A percentile compares a stretch with the other conserved stretches of the same genome.
Evolutionary conservation across 176 grass and related monocot genomes (phyloP).

Genomic region (Ensete glaucum): DNA sequence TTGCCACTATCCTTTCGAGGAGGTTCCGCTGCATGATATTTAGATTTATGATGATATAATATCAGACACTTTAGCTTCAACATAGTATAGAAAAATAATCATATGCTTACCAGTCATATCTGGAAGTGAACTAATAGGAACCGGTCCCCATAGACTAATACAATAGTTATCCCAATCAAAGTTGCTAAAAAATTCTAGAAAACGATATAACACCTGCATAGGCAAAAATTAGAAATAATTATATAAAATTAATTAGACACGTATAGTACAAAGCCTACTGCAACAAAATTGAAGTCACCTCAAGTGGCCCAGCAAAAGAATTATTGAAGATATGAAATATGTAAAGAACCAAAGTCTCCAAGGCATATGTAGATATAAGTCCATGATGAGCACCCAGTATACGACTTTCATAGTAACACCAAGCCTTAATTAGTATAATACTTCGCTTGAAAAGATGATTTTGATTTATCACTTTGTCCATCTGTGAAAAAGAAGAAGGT

Average conservation of each 20-base stretch:
- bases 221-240: conserved; percentile 15
- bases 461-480: conserved; percentile 53
- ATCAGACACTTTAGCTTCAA: neutral
- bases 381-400: conserved; percentile 99
- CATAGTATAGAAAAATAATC: neutral
- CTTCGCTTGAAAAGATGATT: conserved; percentile 94
- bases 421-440: conserved; percentile 95
- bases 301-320: conserved; percentile 77
- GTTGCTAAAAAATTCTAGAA: conserved; percentile 95
- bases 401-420: conserved; percentile 97
- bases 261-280: neutral
- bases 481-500: conserved; percentile 40
- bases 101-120: conserved; percentile 48
- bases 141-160: conserved; percentile 75
- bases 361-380: conserved; percentile 96
- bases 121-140: conserved; percentile 90
- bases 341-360: conserved; percentile 96
- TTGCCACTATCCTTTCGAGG: conserved; percentile 57
- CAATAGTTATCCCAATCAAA: conserved; percentile 94
- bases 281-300: conserved; percentile 44
- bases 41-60: conserved; percentile 15
- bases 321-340: conserved; percentile 96
- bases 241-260: neutral
- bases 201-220: conserved; percentile 78
- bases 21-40: conserved; percentile 53